Evolutionary conservation across 176 grass and related monocot species (phyloP).

Genomic region (Hsuehochloa calcarea): DNA sequence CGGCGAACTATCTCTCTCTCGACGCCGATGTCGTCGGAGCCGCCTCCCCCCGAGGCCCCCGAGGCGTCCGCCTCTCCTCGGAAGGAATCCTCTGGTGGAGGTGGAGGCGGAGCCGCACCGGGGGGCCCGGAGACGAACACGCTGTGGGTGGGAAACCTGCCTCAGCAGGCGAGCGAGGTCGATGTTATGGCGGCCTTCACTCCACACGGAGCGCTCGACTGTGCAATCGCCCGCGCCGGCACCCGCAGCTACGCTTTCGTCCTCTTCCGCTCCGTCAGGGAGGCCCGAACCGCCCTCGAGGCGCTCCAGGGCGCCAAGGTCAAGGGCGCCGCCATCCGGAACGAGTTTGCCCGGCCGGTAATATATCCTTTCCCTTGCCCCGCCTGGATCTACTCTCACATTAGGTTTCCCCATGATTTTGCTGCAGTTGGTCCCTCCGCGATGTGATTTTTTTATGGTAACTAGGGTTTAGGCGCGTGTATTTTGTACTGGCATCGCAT

Average conservation of each 20-base stretch:
- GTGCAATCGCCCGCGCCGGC: constrained; percentile 44
- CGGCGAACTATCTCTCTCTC: neutral
- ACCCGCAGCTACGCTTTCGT: constrained; percentile 76
- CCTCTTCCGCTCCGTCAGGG: constrained; percentile 53
- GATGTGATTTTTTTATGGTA: neutral
- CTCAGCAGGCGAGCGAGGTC: constrained; percentile 35
- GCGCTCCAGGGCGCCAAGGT: constrained; percentile 52
- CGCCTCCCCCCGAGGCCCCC: neutral
- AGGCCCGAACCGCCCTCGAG: constrained; percentile 54
- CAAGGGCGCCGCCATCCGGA: constrained; percentile 49
- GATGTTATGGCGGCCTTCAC: constrained; percentile 55
- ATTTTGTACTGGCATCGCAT: neutral
- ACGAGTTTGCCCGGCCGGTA: constrained; percentile 82
- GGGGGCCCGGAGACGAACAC: constrained; percentile 40
- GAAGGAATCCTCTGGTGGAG: constrained; percentile 24
- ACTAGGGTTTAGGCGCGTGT: constrained; percentile 7
- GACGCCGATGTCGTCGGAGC: constrained; percentile 30
- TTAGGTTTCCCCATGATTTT: neutral
- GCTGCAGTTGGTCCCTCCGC: neutral
- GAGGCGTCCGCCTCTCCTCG: constrained; percentile 20
- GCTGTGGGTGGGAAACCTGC: constrained; percentile 71
- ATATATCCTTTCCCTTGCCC: neutral
- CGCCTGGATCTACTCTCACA: neutral
- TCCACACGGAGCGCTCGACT: constrained; percentile 69
- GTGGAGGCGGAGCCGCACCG: neutral